Evolutionary conservation across 1,139 yeast genomes (phyloP), one percentile per base, ranked within the genome.

Genomic region (Yamadazyma conglobata): DNA sequence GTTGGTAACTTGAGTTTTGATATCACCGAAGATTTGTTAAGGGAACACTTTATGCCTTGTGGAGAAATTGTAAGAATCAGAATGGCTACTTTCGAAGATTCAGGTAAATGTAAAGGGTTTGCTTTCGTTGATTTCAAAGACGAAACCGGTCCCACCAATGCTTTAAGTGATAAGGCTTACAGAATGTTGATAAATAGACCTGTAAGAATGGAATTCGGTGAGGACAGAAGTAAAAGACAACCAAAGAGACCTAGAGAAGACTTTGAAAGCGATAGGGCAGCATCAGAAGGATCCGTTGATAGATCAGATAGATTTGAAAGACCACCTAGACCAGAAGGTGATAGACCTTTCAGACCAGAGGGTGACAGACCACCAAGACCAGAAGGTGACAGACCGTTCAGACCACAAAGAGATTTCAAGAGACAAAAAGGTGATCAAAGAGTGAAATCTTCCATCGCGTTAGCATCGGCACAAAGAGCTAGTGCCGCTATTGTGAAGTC

Each of bases 1-100:
- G 95, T 91, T 10, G 98, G 98, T 27, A 91, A 91, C 54, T 65
- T 91, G 34, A 80, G 96, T 0, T 91, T 87, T 52, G 96, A 89
- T 54, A 84, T 96, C n/a, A 84, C 94, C 1, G 79, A 84, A 39
- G 93, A 82, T 18, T 60, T 78, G 40, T 66, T 91, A 25, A 79
- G 77, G 42, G 81, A 77, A 46, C 95, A 86, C 44, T 91, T 89
- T 64, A 73, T 73, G 50, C 77, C 68, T 44, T 80, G 85, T 50
- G 96, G 96, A 18, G 89, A 85, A 38, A 88, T 88, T 35, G 62
- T 70, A 19, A 77, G 75, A 46, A 77, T 89, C 33, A 75, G 98
- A 56, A 89, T 89, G 95, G 97, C 97, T 2, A 89, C 98, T 6
- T 91, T 91, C 56, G 91, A 91, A 60, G 98, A 91, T 52, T 67